Evolutionary conservation across 306 rosid genomes (phyloP), one percentile per base, ranked within the genome.

Genomic region (Sesbania bispinosa): DNA sequence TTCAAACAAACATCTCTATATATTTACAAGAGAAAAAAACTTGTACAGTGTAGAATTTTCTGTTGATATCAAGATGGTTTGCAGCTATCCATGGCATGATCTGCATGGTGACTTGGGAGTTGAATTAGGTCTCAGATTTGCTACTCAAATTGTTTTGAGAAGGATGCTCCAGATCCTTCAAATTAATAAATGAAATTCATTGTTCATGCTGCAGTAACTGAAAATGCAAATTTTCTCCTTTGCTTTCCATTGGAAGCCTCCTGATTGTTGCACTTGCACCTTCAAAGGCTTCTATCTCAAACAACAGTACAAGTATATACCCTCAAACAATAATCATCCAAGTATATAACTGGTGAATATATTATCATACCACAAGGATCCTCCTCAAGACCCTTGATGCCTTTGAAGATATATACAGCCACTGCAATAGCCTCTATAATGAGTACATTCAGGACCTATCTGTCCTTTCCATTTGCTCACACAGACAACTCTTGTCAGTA

Each of bases 1-100:
- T 75, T 58, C 45, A 63, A 69, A 70, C 20, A 51, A 67, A 5
- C 2, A 35, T 48, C 20, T 36, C 38, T 33, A 52, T 15, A 48
- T 59, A 75, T 79, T 75, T 76, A 79, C 82, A 76, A 58, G 47
- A 51, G 47, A 41, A n/a, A n/a, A 47, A 62, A 73, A 54, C 71
- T 66, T 21, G 65, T 58, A 57, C 69, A 54, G 50, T 9, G 67
- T 55, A 41, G 47, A 65, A 53, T 20, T 66, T 42, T 59, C 60
- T 50, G 55, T 3, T 60, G 23, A 41, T 68, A 51, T 9, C 45
- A 59, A 58, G 63, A 66, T 20, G 71, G 15, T 10, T 50, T 48
- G 59, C 69, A 63, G 59, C 52, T 68, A 45, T 41, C 51, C 70
- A 57, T 21, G 19, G 11, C 73, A 52, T 41, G 20, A 42, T 46